These are phyloP conservation scores for Pseudogymnoascus verrucosus DNA, from an alignment of 2,329 filamentous ascomycete genomes.

Conservation along the genomic window DNA sequence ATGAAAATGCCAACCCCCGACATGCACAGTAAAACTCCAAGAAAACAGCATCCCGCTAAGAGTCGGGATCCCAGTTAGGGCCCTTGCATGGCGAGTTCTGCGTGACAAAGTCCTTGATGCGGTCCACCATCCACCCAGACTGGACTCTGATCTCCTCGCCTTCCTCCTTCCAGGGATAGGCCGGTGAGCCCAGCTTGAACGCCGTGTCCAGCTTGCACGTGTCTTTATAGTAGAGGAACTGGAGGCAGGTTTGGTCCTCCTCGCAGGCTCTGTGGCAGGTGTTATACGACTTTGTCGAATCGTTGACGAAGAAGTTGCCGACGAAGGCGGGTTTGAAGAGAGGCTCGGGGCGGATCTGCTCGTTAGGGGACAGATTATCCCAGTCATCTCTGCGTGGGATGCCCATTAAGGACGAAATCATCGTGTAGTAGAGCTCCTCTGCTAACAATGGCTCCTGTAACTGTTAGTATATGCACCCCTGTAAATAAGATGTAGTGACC, in stretches of 20 bases:
- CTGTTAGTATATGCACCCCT: slow-evolving; percentile 23
- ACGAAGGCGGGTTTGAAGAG: slow-evolving; percentile 38
- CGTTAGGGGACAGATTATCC: slow-evolving; percentile 45
- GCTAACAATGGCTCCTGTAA: slow-evolving; percentile 37
- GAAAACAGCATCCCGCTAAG: not conserved
- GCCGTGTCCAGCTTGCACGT: slow-evolving; percentile 11
- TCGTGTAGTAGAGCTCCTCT: slow-evolving; percentile 41
- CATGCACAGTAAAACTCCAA: not conserved
- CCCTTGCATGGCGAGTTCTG: not conserved
- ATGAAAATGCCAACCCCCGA: not conserved
- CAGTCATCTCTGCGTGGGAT: slow-evolving; percentile 37
- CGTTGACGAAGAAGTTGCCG: slow-evolving; percentile 13
- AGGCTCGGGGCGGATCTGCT: slow-evolving; percentile 35
- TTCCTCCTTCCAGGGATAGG: slow-evolving; percentile 13
- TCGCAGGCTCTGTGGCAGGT: slow-evolving; percentile 44
- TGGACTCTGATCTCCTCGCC: slow-evolving; percentile 11
- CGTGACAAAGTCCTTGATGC: slow-evolving; percentile 6
- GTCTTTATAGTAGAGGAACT: slow-evolving; percentile 27
- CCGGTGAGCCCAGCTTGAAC: slow-evolving; percentile 9
- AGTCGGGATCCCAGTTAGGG: not conserved
- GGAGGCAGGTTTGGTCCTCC: slow-evolving; percentile 27
- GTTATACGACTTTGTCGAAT: slow-evolving; percentile 25
- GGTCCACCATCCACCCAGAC: slow-evolving; percentile 9
- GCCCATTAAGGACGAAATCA: slow-evolving; percentile 37
- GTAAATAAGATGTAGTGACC: slow-evolving; percentile 4